Percentiles rank a stretch among this genome's conserved stretches.
phyloP scores from a whole-genome alignment of 768 basidiomycete genomes.

The Dioszegia aurantiaca region DNA sequence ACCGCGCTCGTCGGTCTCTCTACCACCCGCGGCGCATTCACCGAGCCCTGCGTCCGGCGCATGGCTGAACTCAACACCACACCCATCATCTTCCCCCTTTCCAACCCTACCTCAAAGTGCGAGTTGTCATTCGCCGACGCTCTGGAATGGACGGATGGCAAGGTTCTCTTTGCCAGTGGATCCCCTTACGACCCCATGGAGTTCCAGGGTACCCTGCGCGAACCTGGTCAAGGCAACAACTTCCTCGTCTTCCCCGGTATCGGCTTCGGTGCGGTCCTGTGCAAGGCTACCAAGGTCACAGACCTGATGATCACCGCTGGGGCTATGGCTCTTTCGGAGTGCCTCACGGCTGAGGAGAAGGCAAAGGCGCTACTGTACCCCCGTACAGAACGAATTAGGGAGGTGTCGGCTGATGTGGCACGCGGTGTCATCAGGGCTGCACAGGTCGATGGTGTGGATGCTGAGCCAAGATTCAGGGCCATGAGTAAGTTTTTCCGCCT shows the following conservation, averaged over 20 bases:
- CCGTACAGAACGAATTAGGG: slow-evolving; percentile 74
- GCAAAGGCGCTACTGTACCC: slow-evolving; percentile 73
- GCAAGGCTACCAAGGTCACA: slow-evolving; percentile 66
- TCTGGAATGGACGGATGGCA: slow-evolving; percentile 60
- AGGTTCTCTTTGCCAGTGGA: slow-evolving; percentile 71
- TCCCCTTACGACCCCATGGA: slow-evolving; percentile 72
- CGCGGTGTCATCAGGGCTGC: slow-evolving; percentile 72
- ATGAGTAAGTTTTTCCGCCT: slow-evolving; percentile 22
- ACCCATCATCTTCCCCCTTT: slow-evolving; percentile 89
- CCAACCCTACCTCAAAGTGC: slow-evolving; percentile 65
- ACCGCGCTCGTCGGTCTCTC: slow-evolving; percentile 86
- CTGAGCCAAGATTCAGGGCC: slow-evolving; percentile 18
- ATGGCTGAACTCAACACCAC: slow-evolving; percentile 71
- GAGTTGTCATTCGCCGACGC: slow-evolving; percentile 48
- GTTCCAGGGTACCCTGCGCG: slow-evolving; percentile 61
- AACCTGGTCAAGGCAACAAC: slow-evolving; percentile 90
- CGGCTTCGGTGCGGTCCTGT: slow-evolving; percentile 61
- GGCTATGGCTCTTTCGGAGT: slow-evolving; percentile 72
- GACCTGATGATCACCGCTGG: slow-evolving; percentile 87
- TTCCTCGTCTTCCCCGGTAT: slow-evolving; percentile 71
- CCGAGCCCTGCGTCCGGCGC: slow-evolving; percentile 63
- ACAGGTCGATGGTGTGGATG: slow-evolving; percentile 61
- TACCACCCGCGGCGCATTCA: slow-evolving; percentile 79
- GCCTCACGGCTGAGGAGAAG: slow-evolving; percentile 69
- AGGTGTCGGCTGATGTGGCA: slow-evolving; percentile 76